Evolutionary conservation across 208 protist species (phyloP), one percentile per base, ranked within the genome.

Genomic region (Acanthamoeba royreba): DNA sequence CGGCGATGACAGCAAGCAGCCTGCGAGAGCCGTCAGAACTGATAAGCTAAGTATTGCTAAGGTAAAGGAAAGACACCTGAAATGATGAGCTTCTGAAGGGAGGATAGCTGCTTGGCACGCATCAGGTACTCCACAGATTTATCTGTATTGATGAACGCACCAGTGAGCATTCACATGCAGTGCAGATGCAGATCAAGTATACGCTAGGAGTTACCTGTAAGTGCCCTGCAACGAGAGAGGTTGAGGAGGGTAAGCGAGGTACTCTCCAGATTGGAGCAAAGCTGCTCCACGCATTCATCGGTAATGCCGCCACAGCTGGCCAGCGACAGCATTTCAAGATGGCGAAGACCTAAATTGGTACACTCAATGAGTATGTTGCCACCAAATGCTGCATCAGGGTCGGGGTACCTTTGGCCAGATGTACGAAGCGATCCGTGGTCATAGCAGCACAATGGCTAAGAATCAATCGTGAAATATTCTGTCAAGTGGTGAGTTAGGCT

Each of bases 1-100:
- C 15, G 77, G 77, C n/a, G 77, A 87, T n/a, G 77, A 87, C 45
- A 87, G 77, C 77, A 45, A 87, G 28, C 77, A 87, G 38, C 77
- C 77, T 40, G 35, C 58, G n/a, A n/a, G n/a, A n/a, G n/a, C n/a
- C n/a, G n/a, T n/a, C n/a, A n/a, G n/a, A n/a, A n/a, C n/a, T n/a
- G n/a, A n/a, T n/a, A n/a, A n/a, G n/a, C n/a, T n/a, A n/a, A n/a
- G n/a, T n/a, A n/a, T n/a, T n/a, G n/a, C n/a, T n/a, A 69, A 7
- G 9, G n/a, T 25, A 69, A 8, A 33, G 5, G n/a, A 8, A 69
- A 8, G n/a, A 38, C 5, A 25, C 58, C 5, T 15, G 74, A 87
- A 3, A 87, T 55, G 2, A 87, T 47, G 19, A 87, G 77, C 77
- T 47, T 87, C 43, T 87, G 15, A 2, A 87, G 47, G 22, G 9